A percentile compares a stretch with the other conserved stretches of the same genome.
Conservation (phyloP, 1,284 basidiomycete genomes). For the Ustilago bromivora region DNA sequence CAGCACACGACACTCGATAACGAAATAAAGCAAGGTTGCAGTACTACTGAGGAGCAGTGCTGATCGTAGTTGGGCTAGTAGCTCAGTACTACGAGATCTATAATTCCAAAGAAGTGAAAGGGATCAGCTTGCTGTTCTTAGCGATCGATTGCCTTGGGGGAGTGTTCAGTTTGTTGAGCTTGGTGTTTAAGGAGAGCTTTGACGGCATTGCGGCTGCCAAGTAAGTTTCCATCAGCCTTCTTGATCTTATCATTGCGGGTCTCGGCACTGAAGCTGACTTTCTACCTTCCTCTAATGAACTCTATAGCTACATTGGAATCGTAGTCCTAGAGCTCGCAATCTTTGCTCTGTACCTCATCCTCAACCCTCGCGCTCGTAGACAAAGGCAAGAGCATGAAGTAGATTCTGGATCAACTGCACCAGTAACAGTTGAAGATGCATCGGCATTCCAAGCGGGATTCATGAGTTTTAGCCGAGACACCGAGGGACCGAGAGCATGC, state of each 20-base stretch:
- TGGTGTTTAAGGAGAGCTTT: conserved; percentile 78
- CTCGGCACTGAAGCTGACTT: background rate
- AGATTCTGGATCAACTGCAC: background rate
- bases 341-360: conserved; percentile 75
- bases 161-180: conserved; percentile 77
- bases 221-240: background rate
- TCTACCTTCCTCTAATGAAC: background rate
- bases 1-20: too few relatives aligned
- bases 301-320: conserved; percentile 73
- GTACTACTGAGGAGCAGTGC: conserved; percentile 71
- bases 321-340: conserved; percentile 76
- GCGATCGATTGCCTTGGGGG: conserved; percentile 79
- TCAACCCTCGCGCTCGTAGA: conserved; percentile 74
- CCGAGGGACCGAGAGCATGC: too few relatives aligned
- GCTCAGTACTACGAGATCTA: conserved; percentile 78
- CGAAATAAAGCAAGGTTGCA: too few relatives aligned
- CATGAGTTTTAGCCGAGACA: too few relatives aligned
- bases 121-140: conserved; percentile 81
- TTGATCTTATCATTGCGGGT: too few relatives aligned
- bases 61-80: conserved; percentile 77
- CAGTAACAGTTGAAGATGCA: too few relatives aligned
- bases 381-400: conserved; percentile 2
- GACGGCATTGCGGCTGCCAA: conserved; percentile 76
- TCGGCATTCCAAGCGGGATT: too few relatives aligned
- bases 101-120: conserved; percentile 78